Percentiles rank a stretch among this genome's conserved stretches.
Evolutionary conservation across 2,329 filamentous ascomycete species (phyloP).

Genomic region (Cercospora sojina): DNA sequence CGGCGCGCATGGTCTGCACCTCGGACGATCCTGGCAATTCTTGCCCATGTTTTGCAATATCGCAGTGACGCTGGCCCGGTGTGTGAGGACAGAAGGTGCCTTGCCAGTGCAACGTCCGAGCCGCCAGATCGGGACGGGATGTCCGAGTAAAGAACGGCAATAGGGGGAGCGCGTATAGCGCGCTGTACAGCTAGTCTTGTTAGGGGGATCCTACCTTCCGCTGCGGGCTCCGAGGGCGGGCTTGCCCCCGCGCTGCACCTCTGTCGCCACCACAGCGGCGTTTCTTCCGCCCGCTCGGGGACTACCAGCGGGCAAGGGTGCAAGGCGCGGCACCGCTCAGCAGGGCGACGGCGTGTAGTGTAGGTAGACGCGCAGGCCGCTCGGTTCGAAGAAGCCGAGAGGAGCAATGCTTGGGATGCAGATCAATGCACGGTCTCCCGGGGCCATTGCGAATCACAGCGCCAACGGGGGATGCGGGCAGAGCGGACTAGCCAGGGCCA

Average conservation of each 20-base stretch:
- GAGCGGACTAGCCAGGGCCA: constrained; percentile 7
- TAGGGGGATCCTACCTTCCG: background rate
- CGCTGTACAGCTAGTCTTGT: background rate
- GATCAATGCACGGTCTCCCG: constrained; percentile 5
- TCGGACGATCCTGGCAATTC: constrained; percentile 6
- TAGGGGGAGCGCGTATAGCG: background rate
- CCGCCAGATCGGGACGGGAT: background rate
- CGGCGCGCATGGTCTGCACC: background rate
- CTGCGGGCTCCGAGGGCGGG: background rate
- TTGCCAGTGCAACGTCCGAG: background rate
- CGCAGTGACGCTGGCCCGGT: background rate
- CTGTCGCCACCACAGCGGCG: background rate
- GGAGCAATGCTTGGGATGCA: constrained; percentile 10
- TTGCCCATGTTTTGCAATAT: constrained; percentile 9
- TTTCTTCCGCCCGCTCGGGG: background rate
- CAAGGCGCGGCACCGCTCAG: background rate
- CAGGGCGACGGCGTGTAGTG: no score
- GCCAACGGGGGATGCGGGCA: constrained; percentile 5
- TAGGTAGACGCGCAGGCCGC: background rate
- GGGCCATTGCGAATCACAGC: constrained; percentile 12
- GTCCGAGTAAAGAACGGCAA: background rate
- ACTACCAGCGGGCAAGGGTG: background rate
- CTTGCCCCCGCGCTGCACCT: background rate
- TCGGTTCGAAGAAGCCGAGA: constrained; percentile 13
- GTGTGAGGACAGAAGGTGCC: background rate